These are phyloP conservation scores for Gorgonomyces haynaldii DNA, from an alignment of 192 early-diverging fungal genomes.

Conservation along the genomic window DNA sequence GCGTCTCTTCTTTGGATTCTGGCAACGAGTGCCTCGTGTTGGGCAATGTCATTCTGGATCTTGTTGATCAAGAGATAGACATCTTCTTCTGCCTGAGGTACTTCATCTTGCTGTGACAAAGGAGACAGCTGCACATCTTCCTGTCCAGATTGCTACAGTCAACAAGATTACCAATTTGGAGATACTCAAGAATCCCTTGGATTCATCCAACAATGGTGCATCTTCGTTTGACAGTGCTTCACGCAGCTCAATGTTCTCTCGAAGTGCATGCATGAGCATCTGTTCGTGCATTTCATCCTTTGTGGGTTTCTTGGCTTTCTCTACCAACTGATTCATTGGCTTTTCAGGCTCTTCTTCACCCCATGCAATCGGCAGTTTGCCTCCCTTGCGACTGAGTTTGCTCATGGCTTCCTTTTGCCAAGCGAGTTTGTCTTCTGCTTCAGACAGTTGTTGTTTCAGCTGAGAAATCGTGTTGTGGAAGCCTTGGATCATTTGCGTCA, in stretches of 20 bases:
- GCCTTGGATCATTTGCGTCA: conserved; percentile 11
- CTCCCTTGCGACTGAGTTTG: conserved; percentile 12
- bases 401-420: conserved; percentile 39
- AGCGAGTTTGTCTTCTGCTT: conserved; percentile 30
- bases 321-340: conserved; percentile 5
- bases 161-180: neutral
- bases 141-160: neutral
- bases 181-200: neutral
- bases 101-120: too few relatives aligned
- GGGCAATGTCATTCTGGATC: conserved; percentile 35
- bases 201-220: neutral
- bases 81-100: conserved; percentile 15
- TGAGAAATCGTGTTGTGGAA: conserved; percentile 29
- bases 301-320: neutral
- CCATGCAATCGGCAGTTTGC: conserved; percentile 6
- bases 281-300: neutral
- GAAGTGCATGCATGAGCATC: neutral
- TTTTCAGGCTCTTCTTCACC: conserved; percentile 1
- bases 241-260: conserved; percentile 8
- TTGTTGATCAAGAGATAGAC: conserved; percentile 31
- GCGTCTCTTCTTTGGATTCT: conserved; percentile 23
- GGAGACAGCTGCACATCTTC: neutral
- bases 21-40: conserved; percentile 32
- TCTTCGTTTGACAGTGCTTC: conserved; percentile 1
- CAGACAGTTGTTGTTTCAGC: conserved; percentile 20